Percentiles rank a stretch among this genome's conserved stretches.
Evolutionary conservation across 2,329 filamentous ascomycete species (phyloP).

Genomic region (Whalleya microplaca): DNA sequence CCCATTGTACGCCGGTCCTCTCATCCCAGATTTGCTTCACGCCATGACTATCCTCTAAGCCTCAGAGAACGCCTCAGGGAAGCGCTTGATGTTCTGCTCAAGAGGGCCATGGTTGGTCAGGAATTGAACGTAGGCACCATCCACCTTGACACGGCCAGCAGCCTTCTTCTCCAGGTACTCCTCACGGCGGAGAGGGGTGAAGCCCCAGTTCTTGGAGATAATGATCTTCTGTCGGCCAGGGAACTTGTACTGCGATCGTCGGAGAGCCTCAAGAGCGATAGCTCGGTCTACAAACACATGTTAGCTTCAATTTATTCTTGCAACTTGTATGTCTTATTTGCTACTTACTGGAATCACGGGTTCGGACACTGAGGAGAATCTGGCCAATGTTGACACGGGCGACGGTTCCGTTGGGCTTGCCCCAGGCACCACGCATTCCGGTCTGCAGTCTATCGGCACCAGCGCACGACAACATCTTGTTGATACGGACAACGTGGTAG

Average conservation of each 20-base stretch:
- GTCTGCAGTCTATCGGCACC: conserved; percentile 99
- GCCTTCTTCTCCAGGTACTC: conserved; percentile 97
- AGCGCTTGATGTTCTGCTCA: conserved; percentile 85
- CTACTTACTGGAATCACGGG: conserved; percentile 83
- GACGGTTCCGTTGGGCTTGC: conserved; percentile 98
- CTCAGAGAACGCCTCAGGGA: conserved; percentile 86
- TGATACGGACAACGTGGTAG: conserved; percentile 99
- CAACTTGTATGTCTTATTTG: not conserved
- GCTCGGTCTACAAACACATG: conserved; percentile 67
- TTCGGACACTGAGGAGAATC: conserved; percentile 96
- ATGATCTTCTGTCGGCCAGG: conserved; percentile 99
- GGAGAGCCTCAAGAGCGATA: conserved; percentile 95
- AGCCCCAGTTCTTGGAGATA: conserved; percentile 99
- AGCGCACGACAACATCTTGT: conserved; percentile 99
- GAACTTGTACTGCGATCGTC: conserved; percentile 99
- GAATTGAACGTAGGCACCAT: conserved; percentile 99
- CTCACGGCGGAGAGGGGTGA: conserved; percentile 96
- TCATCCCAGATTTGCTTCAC: conserved; percentile 37
- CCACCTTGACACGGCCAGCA: conserved; percentile 90
- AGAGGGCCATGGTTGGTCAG: conserved; percentile 90
- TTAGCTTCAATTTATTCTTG: conserved; percentile 28
- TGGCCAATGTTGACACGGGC: conserved; percentile 99
- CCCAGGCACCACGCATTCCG: conserved; percentile 99
- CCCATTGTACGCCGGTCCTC: conserved; percentile 38
- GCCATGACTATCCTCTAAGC: conserved; percentile 43